Conservation (phyloP, 2,329 filamentous ascomycete species). For the Thermoascus crustaceus region DNA sequence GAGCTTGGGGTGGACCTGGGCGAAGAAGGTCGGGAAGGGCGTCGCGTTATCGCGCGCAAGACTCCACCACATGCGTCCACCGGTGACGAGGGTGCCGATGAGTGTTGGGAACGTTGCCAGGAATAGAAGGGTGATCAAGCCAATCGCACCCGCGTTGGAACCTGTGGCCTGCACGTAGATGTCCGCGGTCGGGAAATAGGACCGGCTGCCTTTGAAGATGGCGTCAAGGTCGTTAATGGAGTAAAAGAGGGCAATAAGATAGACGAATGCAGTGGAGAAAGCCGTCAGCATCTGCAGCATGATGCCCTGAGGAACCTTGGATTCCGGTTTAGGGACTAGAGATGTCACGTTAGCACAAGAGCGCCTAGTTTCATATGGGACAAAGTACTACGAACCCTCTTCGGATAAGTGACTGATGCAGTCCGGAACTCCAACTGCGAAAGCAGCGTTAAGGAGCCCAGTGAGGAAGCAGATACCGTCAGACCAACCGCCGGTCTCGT, state of each 20-base stretch:
- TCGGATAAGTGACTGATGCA: too few species aligned
- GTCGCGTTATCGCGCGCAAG: conserved; percentile 51
- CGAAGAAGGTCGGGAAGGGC: conserved; percentile 44
- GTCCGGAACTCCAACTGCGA: too few species aligned
- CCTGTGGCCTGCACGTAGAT: conserved; percentile 56
- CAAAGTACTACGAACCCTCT: too few species aligned
- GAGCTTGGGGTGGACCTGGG: conserved; percentile 44
- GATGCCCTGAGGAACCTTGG: too few species aligned
- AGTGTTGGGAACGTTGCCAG: conserved; percentile 45
- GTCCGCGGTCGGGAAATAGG: conserved; percentile 54
- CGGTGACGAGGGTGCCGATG: conserved; percentile 48
- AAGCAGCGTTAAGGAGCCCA: too few species aligned
- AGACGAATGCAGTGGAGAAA: too few species aligned
- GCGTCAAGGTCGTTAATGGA: conserved; percentile 50
- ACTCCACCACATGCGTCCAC: conserved; percentile 53
- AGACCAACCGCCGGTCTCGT: too few species aligned
- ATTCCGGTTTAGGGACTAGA: too few species aligned
- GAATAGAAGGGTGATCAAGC: conserved; percentile 47
- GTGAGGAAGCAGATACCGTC: too few species aligned
- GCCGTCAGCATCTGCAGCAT: too few species aligned
- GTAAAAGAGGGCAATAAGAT: conserved; percentile 54
- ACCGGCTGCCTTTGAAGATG: conserved; percentile 39
- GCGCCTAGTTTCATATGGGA: too few species aligned
- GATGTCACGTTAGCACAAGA: too few species aligned
- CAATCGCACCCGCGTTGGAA: conserved; percentile 43